Evolutionary conservation across 106 monocot species (phyloP).

Genomic region (Apostasia ramifera): DNA sequence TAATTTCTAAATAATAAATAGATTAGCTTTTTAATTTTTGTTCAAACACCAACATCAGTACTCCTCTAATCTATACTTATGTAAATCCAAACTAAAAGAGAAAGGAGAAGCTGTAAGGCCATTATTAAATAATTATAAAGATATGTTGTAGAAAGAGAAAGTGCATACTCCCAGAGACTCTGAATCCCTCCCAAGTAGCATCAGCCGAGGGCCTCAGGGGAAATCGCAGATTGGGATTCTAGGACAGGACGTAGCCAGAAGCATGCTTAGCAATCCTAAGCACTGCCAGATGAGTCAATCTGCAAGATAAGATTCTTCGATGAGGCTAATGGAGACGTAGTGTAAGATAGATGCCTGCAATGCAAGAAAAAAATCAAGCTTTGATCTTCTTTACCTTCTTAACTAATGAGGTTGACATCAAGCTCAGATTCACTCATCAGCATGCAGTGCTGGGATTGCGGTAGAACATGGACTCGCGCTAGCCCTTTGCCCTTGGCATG

Average conservation of each 20-base stretch:
- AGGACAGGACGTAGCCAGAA: constrained; percentile 17
- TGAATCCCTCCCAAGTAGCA: constrained; percentile 23
- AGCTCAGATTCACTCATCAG: constrained; percentile 18
- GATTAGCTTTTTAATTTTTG: no score
- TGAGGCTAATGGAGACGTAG: constrained; percentile 34
- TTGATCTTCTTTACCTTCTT: constrained; percentile 1
- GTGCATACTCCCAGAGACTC: constrained; percentile 22
- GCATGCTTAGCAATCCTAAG: constrained; percentile 17
- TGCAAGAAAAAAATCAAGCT: not conserved
- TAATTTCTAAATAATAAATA: no score
- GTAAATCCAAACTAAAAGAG: no score
- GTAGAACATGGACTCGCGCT: constrained; percentile 39
- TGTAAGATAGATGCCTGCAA: constrained; percentile 24
- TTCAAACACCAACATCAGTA: no score
- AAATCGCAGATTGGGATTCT: constrained; percentile 26
- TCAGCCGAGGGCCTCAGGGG: constrained; percentile 21
- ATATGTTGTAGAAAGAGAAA: no score
- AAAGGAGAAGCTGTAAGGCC: no score
- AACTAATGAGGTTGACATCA: constrained; percentile 10
- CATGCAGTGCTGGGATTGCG: constrained; percentile 32
- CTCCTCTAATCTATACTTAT: no score
- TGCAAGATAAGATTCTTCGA: constrained; percentile 19
- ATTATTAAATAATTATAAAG: no score
- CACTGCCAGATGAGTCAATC: constrained; percentile 22
- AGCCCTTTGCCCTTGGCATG: constrained; percentile 15